Conservation (phyloP, 257 asterid species). For the Echites panduratus region DNA sequence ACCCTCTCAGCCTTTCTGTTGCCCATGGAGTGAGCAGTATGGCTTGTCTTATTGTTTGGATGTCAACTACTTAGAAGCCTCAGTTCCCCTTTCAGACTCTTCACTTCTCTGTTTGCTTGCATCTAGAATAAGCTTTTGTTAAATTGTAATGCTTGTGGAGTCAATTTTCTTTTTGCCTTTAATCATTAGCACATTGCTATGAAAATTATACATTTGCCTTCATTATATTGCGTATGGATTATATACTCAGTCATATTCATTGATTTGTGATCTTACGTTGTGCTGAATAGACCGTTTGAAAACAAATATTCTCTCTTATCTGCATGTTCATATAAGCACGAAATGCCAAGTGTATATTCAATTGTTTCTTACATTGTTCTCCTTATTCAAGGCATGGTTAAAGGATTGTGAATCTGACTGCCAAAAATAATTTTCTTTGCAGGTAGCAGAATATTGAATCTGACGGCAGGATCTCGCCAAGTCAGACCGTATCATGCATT, state of each 20-base stretch:
- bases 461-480: constrained; percentile 30
- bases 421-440: constrained; percentile 23
- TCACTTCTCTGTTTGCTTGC: not conserved
- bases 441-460: constrained; percentile 44
- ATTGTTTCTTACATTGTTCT: not conserved
- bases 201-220: not conserved
- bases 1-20: not conserved
- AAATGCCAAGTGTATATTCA: not conserved
- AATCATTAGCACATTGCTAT: not conserved
- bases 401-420: not conserved
- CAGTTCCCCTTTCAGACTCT: not conserved
- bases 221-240: not conserved
- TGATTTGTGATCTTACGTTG: not conserved
- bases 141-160: not conserved
- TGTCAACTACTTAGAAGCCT: not conserved
- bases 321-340: not conserved
- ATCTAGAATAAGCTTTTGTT: not conserved
- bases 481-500: constrained; percentile 55
- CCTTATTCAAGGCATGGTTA: not conserved
- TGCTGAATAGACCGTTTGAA: not conserved
- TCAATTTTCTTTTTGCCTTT: not conserved
- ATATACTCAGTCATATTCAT: not conserved
- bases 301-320: not conserved
- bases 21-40: not conserved
- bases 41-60: not conserved